Conservation (phyloP, 169 alveolate genomes). For the Eimeria mitis region DNA sequence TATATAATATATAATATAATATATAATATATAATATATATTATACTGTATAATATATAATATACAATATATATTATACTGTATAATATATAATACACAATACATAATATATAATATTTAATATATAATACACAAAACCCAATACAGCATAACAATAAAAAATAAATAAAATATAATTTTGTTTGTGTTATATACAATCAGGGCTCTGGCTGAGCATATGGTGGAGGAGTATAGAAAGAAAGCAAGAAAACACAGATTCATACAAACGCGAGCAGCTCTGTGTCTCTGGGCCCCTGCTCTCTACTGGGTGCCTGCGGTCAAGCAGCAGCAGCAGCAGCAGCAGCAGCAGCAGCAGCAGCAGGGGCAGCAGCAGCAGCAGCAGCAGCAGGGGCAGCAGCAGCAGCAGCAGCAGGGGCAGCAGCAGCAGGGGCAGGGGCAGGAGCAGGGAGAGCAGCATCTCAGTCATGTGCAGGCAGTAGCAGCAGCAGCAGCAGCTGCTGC, state of each 20-base stretch:
- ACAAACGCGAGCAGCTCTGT: not conserved
- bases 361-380: too few relatives aligned
- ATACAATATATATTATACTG: too few relatives aligned
- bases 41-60: too few relatives aligned
- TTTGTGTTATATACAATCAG: not conserved
- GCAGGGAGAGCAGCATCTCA: not conserved
- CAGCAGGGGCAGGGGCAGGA: not conserved
- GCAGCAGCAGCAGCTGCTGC: slow-evolving; percentile 12
- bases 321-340: slow-evolving; percentile 50
- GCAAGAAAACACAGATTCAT: not conserved
- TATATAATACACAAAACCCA: too few relatives aligned
- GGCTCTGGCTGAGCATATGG: not conserved
- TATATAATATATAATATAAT: too few relatives aligned
- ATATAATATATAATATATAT: too few relatives aligned
- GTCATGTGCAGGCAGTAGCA: not conserved
- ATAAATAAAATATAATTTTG: too few relatives aligned
- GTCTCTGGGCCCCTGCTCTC: not conserved
- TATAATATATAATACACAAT: too few relatives aligned
- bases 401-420: too few relatives aligned
- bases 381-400: too few relatives aligned
- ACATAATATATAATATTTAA: too few relatives aligned
- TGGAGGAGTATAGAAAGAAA: not conserved
- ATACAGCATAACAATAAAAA: too few relatives aligned
- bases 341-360: not conserved
- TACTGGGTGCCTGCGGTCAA: not conserved